Evolutionary conservation across 352 stramenopile genomes (phyloP), one percentile per base, ranked within the genome.

Genomic region (Plasmopara halstedii): DNA sequence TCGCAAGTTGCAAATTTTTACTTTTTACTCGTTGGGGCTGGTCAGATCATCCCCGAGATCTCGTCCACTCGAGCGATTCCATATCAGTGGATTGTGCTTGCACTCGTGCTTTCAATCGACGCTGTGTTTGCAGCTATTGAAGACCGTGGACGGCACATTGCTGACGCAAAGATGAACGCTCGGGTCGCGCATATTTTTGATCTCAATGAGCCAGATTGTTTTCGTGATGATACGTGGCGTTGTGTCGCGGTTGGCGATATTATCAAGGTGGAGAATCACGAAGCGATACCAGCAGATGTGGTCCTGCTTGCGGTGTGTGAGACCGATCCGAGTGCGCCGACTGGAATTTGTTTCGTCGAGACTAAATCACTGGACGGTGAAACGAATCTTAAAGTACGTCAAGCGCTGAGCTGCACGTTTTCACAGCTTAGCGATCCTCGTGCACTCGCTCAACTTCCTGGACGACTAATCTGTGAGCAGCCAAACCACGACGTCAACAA

Each of bases 1-100:
- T 87, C 75, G n/a, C 81, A 90, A 48, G 67, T 83, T 4, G 83
- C 83, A 32, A 94, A 93, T 44, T 94, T 90, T 53, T 96, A 95
- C 70, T 95, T 95, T 46, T 39, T 96, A 36, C 53, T 95, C 7
- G 81, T 96, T 42, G 80, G 85, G 32, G 70, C 85, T 0, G 79
- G 87, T 0, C 85, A 96, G 50, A 78, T 88, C 44, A 88, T 95
- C 33, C 69, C 75, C 1, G 67, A 73, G 13, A 94, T 96, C 46
- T 92, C 76, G 20, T 95, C 88, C 7, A 95, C 85, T 3, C 53
- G 74, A 22, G 72, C 79, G 3, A 56, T 96, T 20, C 86, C 86
- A 15, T 94, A 88, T 53, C 77, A 90, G 49, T 93, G 78, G 82
- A 83, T 94, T 42, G 81, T 93, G 48, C 62, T 95, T 13, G 46